These are phyloP conservation scores for Didymella arachidicola DNA, from an alignment of 2,329 filamentous ascomycete species.

Conservation along the genomic window DNA sequence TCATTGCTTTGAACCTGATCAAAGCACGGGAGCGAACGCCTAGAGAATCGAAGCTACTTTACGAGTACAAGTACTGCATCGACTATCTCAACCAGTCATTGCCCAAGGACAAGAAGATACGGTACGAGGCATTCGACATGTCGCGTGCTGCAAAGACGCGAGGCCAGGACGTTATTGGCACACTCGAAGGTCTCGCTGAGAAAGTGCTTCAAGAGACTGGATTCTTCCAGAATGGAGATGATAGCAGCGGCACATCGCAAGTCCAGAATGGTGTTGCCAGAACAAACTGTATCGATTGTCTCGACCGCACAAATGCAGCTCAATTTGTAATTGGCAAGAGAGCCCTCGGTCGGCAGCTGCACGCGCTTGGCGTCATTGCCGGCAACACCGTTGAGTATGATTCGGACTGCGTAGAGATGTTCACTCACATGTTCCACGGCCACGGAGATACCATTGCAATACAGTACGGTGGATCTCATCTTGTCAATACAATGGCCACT, in stretches of 20 bases:
- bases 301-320: constrained; percentile 95
- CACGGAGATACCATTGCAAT: constrained; percentile 98
- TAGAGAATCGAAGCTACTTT: constrained; percentile 87
- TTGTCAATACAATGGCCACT: constrained; percentile 99
- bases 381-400: constrained; percentile 86
- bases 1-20: constrained; percentile 91
- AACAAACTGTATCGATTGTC: constrained; percentile 97
- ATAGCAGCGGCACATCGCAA: constrained; percentile 67
- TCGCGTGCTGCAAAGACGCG: constrained; percentile 89
- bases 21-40: constrained; percentile 85
- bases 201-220: constrained; percentile 85
- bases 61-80: constrained; percentile 86
- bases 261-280: constrained; percentile 92
- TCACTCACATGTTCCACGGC: constrained; percentile 96
- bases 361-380: constrained; percentile 86
- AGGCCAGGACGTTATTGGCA: constrained; percentile 93
- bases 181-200: constrained; percentile 87
- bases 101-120: constrained; percentile 81
- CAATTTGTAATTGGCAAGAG: constrained; percentile 98
- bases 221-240: constrained; percentile 93
- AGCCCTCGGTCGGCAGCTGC: constrained; percentile 88
- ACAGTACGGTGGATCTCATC: constrained; percentile 95
- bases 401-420: constrained; percentile 92
- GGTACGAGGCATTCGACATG: constrained; percentile 98
- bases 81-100: constrained; percentile 95